A percentile compares a stretch with the other conserved stretches of the same genome.
These are phyloP conservation scores for Fusarium sp. DNA, from an alignment of 2,329 filamentous ascomycete species.

Conservation along the genomic window DNA sequence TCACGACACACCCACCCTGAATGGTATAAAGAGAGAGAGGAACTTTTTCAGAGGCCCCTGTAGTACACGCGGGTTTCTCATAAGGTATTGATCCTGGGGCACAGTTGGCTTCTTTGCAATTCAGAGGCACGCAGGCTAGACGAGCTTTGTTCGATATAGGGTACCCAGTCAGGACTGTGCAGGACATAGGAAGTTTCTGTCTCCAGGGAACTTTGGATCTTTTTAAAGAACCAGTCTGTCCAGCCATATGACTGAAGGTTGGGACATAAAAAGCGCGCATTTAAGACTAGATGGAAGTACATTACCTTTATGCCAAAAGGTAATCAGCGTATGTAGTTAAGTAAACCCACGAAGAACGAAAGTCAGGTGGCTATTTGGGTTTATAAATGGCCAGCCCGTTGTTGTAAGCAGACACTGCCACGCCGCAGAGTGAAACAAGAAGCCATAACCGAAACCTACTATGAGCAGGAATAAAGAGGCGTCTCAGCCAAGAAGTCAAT, in stretches of 20 bases:
- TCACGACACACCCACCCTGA: not conserved
- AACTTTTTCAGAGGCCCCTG: slow-evolving; percentile 14
- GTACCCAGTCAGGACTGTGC: not conserved
- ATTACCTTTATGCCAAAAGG: not conserved
- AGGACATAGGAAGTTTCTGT: too few species aligned
- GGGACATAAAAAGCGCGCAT: too few species aligned
- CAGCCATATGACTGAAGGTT: too few species aligned
- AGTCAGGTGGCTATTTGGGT: not conserved
- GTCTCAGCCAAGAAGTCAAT: not conserved
- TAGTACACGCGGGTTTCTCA: slow-evolving; percentile 23
- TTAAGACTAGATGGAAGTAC: not conserved
- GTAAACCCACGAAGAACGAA: not conserved
- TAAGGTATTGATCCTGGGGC: slow-evolving; percentile 2
- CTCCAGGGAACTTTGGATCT: too few species aligned
- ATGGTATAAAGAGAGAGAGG: slow-evolving; percentile 19
- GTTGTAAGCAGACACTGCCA: not conserved
- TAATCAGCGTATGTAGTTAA: not conserved
- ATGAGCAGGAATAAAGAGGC: not conserved
- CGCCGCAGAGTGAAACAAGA: not conserved
- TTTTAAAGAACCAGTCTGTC: too few species aligned
- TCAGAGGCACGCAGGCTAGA: not conserved
- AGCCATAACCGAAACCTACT: not conserved
- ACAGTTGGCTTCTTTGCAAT: slow-evolving; percentile 1
- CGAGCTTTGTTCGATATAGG: not conserved
- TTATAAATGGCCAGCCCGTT: not conserved